Evolutionary conservation across 2,329 filamentous ascomycete species (phyloP).

Genomic region (Neospermospora avenae): DNA sequence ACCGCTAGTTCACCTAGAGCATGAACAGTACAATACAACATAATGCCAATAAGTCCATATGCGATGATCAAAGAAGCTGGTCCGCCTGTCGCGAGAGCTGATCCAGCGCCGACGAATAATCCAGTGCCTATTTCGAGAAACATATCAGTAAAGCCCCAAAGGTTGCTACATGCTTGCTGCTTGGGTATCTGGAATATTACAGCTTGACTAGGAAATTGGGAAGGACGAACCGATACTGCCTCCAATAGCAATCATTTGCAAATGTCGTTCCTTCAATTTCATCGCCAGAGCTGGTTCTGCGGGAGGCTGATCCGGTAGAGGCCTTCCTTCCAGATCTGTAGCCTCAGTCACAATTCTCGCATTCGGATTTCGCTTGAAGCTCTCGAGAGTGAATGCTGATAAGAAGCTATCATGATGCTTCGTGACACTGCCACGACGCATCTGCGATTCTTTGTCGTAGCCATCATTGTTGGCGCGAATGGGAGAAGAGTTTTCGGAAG

Average conservation of each 20-base stretch:
- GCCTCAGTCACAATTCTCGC: constrained; percentile 11
- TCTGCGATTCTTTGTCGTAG: constrained; percentile 4
- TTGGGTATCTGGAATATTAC: neutral
- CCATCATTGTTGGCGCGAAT: neutral
- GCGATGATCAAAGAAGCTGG: constrained; percentile 33
- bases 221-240: constrained; percentile 40
- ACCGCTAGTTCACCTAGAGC: constrained; percentile 89
- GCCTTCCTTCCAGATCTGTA: constrained; percentile 8
- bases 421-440: constrained; percentile 6
- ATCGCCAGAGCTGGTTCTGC: constrained; percentile 10
- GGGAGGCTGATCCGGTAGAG: constrained; percentile 10
- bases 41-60: constrained; percentile 48
- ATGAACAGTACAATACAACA: constrained; percentile 85
- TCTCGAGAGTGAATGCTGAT: constrained; percentile 7
- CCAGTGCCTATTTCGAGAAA: constrained; percentile 49
- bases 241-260: constrained; percentile 56
- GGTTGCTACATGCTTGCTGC: constrained; percentile 44
- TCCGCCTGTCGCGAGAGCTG: constrained; percentile 35
- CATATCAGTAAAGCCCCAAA: constrained; percentile 44
- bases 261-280: constrained; percentile 48
- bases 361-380: constrained; percentile 15
- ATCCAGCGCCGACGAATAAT: constrained; percentile 31
- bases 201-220: neutral
- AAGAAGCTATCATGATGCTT: constrained; percentile 12
- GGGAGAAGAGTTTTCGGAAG: constrained; percentile 1